These are phyloP conservation scores for Dentiscutata heterogama DNA, from an alignment of 371 early-diverging fungal species.

Conservation along the genomic window DNA sequence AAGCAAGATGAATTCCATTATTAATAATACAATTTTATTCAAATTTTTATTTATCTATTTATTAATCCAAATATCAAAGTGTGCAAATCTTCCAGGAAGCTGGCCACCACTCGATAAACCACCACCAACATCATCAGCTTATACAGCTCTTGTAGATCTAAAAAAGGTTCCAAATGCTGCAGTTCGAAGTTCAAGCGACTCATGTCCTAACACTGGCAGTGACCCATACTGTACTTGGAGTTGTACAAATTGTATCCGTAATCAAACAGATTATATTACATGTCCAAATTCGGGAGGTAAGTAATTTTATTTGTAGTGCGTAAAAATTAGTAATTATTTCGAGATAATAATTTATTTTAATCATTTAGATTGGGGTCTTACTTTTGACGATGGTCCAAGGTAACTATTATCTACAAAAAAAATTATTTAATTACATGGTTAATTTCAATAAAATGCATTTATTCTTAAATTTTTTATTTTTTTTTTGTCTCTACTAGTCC, in stretches of 20 bases:
- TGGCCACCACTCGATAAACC: conserved; percentile 31
- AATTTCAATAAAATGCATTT: too few species aligned
- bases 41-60: too few species aligned
- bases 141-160: not conserved
- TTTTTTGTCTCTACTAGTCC: too few species aligned
- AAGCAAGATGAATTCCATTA: too few species aligned
- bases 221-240: conserved; percentile 49
- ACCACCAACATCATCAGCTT: not conserved
- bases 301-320: conserved; percentile 43
- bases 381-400: too few species aligned
- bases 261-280: conserved; percentile 43
- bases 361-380: not conserved
- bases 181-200: not conserved
- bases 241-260: conserved; percentile 48
- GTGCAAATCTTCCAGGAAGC: not conserved
- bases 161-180: not conserved
- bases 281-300: conserved; percentile 49
- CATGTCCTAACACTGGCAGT: not conserved
- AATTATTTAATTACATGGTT: too few species aligned
- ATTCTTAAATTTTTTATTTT: too few species aligned
- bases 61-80: too few species aligned
- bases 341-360: not conserved
- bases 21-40: too few species aligned
- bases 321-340: not conserved
- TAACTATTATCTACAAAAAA: too few species aligned